These are phyloP conservation scores for Dryas integrifolia DNA, from an alignment of 331 rosid genomes.

Conservation along the genomic window DNA sequence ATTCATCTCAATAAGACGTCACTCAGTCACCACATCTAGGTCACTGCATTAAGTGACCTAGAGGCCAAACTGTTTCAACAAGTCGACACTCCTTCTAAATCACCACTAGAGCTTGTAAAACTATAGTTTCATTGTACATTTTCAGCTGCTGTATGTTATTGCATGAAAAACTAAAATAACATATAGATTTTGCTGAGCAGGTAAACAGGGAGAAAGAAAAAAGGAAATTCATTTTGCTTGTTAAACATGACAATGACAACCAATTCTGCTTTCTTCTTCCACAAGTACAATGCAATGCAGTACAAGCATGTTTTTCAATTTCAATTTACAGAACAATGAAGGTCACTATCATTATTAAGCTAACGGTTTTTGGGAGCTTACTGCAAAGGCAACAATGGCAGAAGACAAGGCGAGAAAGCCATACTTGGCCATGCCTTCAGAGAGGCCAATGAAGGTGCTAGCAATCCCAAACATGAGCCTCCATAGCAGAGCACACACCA, in stretches of 20 bases:
- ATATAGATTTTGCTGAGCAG: no score
- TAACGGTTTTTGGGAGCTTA: conserved; percentile 41
- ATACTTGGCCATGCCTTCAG: conserved; percentile 96
- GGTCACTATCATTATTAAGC: neutral
- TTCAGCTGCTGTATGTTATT: neutral
- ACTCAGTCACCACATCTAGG: neutral
- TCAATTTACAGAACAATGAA: neutral
- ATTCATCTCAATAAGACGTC: neutral
- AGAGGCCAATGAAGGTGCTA: conserved; percentile 59
- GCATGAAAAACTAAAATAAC: neutral
- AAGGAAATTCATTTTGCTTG: no score
- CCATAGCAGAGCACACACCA: conserved; percentile 76
- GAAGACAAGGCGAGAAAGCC: conserved; percentile 90
- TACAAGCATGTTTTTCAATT: neutral
- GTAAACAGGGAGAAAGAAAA: no score
- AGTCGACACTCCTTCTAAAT: neutral
- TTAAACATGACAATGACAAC: no score
- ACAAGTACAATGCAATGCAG: no score
- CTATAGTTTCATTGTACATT: neutral
- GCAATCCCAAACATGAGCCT: conserved; percentile 78
- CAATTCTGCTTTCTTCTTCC: no score
- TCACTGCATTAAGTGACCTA: neutral
- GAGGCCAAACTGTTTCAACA: neutral
- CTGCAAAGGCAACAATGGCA: conserved; percentile 83
- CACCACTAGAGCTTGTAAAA: neutral